Evolutionary conservation across 768 basidiomycete genomes (phyloP), one percentile per base, ranked within the genome.

Genomic region (Leccinellum rugosiceps): DNA sequence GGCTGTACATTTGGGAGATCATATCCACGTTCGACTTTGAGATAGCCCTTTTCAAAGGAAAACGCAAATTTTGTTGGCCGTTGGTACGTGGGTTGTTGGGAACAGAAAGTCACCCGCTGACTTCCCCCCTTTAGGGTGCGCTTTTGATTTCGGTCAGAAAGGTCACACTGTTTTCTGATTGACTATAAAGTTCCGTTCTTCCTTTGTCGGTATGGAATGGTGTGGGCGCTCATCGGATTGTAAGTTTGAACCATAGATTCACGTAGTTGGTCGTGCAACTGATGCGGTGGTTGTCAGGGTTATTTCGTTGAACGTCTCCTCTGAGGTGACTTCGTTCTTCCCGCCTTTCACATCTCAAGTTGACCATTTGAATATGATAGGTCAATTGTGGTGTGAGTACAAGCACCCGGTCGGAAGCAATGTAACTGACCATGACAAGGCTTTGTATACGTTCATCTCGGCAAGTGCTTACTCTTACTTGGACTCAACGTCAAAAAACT

Each of bases 1-100:
- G 88, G 17, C 69, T 86, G 50, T 86, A 86, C 61, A 52, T 85
- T 28, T 89, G 86, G 86, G 88, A 89, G 64, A 59, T 89, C 43
- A 77, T 83, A 60, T 72, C 77, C 62, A 87, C 88, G 15, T 80
- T 71, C 56, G 78, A 78, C 58, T 90, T 90, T 60, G 88, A 90
- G 63, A 82, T 81, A 80, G 86, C 87, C 26, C 68, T 90, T 31
- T 55, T 88, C 43, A 79, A 76, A 28, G 66, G 80, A n/a, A 76
- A 78, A 53, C 81, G 86, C 46, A 79, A 74, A 63, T 82, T 87
- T 60, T 79, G 81, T 30, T 88, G 86, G 86, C 87, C 88, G 59
- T 72, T 89, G 71, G 87, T 88, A 67, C 58, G 84, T 78, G 38
- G 32, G 13, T 43, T 47, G 30, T 26, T 7, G 7, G 31, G 46